phyloP scores from a whole-genome alignment of 1,284 basidiomycete genomes.

The Stygiomarasmius scandens region DNA sequence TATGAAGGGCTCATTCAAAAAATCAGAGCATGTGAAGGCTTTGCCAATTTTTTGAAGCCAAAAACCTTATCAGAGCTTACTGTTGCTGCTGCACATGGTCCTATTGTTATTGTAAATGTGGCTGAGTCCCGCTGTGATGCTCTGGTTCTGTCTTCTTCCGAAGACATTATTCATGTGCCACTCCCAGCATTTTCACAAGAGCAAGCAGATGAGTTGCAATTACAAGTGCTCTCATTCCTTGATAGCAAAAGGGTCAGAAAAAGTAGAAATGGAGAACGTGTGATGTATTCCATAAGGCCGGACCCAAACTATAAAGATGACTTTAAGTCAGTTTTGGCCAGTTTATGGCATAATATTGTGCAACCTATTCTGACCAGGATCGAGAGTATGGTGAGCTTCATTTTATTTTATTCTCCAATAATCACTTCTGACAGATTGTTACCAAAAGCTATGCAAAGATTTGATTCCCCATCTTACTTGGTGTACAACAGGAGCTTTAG shows the following conservation, averaged over 20 bases:
- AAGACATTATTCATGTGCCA: conserved; percentile 5
- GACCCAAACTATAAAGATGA: background rate
- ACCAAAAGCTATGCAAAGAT: background rate
- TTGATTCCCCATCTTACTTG: conserved; percentile 1
- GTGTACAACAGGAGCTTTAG: conserved; percentile 1
- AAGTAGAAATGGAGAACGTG: background rate
- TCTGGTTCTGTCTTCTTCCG: background rate
- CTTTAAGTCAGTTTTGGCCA: background rate
- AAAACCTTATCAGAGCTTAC: conserved; percentile 1
- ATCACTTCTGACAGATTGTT: background rate
- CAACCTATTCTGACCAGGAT: background rate
- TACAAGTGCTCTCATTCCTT: background rate
- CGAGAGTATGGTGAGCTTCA: background rate
- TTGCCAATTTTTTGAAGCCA: conserved; percentile 12
- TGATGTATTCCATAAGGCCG: background rate
- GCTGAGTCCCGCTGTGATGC: conserved; percentile 3
- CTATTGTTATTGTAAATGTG: conserved; percentile 14
- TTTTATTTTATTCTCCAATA: background rate
- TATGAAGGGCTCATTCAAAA: conserved; percentile 2
- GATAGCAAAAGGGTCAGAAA: background rate
- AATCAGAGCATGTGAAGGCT: conserved; percentile 7
- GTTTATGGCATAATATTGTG: conserved; percentile 1
- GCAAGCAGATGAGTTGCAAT: background rate
- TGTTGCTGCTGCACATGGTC: conserved; percentile 8
- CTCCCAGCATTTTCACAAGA: conserved; percentile 1